Evolutionary conservation across 31 red algal species (phyloP), one percentile per base, ranked within the genome.

Genomic region (Asparagopsis taxiformis): DNA sequence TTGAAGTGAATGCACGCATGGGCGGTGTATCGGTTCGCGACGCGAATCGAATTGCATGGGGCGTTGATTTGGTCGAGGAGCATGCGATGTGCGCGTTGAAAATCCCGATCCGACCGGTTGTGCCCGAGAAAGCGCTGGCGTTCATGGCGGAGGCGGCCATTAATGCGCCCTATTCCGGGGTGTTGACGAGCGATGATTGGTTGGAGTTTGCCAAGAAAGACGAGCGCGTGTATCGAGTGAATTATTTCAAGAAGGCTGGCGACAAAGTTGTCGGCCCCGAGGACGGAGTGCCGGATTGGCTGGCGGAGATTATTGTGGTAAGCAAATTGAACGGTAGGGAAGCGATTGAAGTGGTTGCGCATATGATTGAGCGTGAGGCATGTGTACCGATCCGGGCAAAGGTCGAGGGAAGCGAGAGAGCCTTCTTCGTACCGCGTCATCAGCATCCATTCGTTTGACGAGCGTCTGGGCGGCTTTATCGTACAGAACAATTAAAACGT

Each of bases 1-100:
- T 98, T 52, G 95, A 98, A 55, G 91, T 98, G 34, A 98, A 98
- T 53, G 95, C 90, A 29, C 80, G 95, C 3, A 98, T 98, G 95
- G 95, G 95, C 43, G 95, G 95, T 24, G 89, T 91, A 30, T 90
- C 87, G 21, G 91, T 98, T 20, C 70, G 74, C 26, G 91, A 98
- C 63, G 79, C 80, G 6, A 94, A 98, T 62, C 57, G 60, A 30
- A 17, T 72, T 31, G 87, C 72, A 44, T 98, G 95, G 95, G 95
- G 95, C 49, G 95, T 98, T 5, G 95, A 98, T 51, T 46, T 98
- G 17, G 95, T 98, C 11, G 95, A 98, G 58, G 86, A 98, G 53
- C 95, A 98, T 63, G 65, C 70, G 55, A 98, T 98, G 95, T 52
- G 36, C 30, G 77, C 68, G 55, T 68, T 94, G 9, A 53, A 77